Base-by-base conservation (phyloP, 2,329 filamentous ascomycete species). In the Ophiostoma fasciatum region DNA sequence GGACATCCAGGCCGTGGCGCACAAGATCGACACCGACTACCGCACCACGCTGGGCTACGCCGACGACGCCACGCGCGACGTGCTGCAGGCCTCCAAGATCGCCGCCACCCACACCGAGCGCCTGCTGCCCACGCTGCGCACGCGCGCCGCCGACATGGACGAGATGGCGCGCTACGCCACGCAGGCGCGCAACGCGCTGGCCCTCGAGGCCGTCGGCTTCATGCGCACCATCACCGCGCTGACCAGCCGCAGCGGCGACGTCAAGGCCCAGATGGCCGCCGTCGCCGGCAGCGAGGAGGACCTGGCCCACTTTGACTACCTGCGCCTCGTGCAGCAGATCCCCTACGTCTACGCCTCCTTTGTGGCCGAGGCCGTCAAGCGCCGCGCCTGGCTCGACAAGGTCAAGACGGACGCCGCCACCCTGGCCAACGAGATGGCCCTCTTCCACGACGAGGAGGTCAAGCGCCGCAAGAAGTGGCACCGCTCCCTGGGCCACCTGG, bases 311-410 rank as follows among this genome's bases (percentile, higher is more conserved):
- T 87, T 94, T 51, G 79, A 93, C 43, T 71, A 82, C 28, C 65
- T 98, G 17, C 75, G 78, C 14, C 65, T 83, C 17, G 78, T 94
- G 25, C 78, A 87, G 29, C 76, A 87, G 43, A 68, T 96, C 21
- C 90, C 90, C 0, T 78, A 80, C 38, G 76, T 93, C 48, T 98
- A 96, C 53, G 87, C 87, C 0, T 87, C 85, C 3, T 81, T 94
- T 40, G 63, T 93, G 15, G 72, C 83, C 4, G 90, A 98, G 57
- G 80, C 84, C 13, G 74, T 94, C 28, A 74, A 82, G 39, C 77
- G 90, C 17, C 77, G 77, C 23, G 87, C 94, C 57, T 98, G 90
- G 87, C 74, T 73, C 11, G 83, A 93, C 35, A 94, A 93, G 57
- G 79, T 96, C 55, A 83, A 80, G 51, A 70, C 73, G 3, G 90